These are phyloP conservation scores for Austroboletus rostrupii DNA, from an alignment of 1,284 basidiomycete species.

Conservation along the genomic window DNA sequence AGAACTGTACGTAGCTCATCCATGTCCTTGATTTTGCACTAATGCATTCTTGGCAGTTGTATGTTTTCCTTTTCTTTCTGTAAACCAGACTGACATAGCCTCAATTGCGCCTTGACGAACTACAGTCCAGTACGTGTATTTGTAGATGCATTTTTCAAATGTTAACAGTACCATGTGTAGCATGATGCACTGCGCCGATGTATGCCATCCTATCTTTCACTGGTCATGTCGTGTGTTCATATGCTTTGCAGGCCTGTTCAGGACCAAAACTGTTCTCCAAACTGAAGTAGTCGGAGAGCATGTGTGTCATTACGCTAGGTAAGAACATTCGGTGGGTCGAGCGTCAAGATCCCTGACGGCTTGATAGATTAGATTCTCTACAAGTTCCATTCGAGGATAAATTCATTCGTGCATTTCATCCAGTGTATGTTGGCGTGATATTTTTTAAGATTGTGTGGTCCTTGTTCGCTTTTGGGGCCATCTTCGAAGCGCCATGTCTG, in stretches of 20 bases:
- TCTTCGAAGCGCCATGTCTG: no score
- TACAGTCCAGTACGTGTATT: constrained; percentile 60
- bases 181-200: constrained; percentile 90
- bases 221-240: constrained; percentile 3
- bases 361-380: constrained; percentile 17
- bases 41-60: constrained; percentile 40
- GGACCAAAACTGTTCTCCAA: constrained; percentile 80
- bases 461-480: no score
- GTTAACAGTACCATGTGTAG: constrained; percentile 35
- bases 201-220: constrained; percentile 36
- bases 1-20: constrained; percentile 62
- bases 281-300: constrained; percentile 40
- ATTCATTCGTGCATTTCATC: no score
- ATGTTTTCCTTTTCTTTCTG: constrained; percentile 28
- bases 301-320: constrained; percentile 19
- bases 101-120: constrained; percentile 3
- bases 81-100: constrained; percentile 11
- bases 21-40: constrained; percentile 8
- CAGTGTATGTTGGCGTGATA: no score
- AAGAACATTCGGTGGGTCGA: neutral
- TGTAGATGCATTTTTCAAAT: neutral
- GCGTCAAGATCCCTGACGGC: constrained; percentile 1
- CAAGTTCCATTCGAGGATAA: no score
- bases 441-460: no score
- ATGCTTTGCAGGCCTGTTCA: constrained; percentile 50